Conservation (phyloP, 495 filamentous ascomycete species). For the Tuber microsphaerosporum region DNA sequence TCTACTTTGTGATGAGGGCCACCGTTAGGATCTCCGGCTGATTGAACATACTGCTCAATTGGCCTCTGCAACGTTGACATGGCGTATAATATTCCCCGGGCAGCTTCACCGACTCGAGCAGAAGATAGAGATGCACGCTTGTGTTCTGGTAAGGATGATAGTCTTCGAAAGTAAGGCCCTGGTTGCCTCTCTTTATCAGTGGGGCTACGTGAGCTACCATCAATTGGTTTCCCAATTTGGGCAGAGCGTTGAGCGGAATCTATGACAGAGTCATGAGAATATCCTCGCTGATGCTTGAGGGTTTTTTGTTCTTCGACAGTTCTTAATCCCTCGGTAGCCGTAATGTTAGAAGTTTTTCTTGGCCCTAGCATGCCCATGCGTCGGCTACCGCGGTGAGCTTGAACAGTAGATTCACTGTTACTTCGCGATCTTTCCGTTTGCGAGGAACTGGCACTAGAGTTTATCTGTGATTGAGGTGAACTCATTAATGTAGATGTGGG, state of each 20-base stretch:
- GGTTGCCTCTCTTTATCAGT: constrained; percentile 45
- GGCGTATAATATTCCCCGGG: constrained; percentile 80
- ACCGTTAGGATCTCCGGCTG: constrained; percentile 22
- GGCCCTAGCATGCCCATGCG: constrained; percentile 81
- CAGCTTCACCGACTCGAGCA: constrained; percentile 66
- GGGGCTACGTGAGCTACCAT: constrained; percentile 30
- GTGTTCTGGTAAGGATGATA: constrained; percentile 78
- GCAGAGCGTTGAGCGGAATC: constrained; percentile 25
- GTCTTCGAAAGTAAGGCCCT: constrained; percentile 60
- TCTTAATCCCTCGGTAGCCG: constrained; percentile 54
- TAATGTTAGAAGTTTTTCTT: constrained; percentile 48
- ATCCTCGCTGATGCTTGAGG: constrained; percentile 38
- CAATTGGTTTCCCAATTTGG: constrained; percentile 10
- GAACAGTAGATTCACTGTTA: constrained; percentile 69
- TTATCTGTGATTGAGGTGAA: constrained; percentile 4
- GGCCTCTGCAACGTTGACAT: constrained; percentile 46
- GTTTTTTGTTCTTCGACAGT: constrained; percentile 60
- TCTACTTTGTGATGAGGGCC: constrained; percentile 35
- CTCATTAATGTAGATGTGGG: constrained; percentile 14
- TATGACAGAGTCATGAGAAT: constrained; percentile 39
- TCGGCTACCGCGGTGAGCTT: constrained; percentile 53
- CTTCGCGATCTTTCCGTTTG: constrained; percentile 75
- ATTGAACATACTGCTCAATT: constrained; percentile 39
- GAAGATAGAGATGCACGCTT: constrained; percentile 56
- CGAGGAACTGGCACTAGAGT: background rate